A percentile compares a stretch with the other conserved stretches of the same genome.
These are phyloP conservation scores for Pulveroboletus sp. DNA, from an alignment of 768 basidiomycete species.

Conservation along the genomic window DNA sequence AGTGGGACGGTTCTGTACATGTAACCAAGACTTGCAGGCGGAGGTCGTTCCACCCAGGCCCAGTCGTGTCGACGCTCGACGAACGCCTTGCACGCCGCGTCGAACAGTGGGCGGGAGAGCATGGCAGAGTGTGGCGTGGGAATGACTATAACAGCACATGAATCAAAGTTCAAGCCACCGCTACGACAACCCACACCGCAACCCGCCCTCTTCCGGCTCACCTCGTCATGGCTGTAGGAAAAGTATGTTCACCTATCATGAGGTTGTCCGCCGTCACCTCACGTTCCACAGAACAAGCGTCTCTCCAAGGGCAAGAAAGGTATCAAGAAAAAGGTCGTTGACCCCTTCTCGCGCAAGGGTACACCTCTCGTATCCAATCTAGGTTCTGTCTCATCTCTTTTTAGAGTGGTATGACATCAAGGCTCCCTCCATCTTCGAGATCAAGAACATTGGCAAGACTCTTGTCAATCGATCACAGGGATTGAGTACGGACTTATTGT, in stretches of 20 bases:
- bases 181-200: constrained; percentile 38
- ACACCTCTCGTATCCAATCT: constrained; percentile 11
- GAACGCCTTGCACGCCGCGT: constrained; percentile 52
- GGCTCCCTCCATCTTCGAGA: constrained; percentile 96
- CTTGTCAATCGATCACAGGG: constrained; percentile 97
- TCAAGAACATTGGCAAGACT: constrained; percentile 96
- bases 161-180: constrained; percentile 64
- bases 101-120: constrained; percentile 56
- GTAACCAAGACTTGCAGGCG: constrained; percentile 46
- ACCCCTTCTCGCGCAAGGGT: constrained; percentile 99
- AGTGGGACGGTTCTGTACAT: constrained; percentile 39
- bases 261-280: neutral
- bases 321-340: constrained; percentile 99
- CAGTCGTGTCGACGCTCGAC: constrained; percentile 44
- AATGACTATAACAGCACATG: constrained; percentile 36
- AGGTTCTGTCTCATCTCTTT: neutral
- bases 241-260: constrained; percentile 45
- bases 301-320: constrained; percentile 98
- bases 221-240: constrained; percentile 80
- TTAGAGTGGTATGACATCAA: constrained; percentile 99
- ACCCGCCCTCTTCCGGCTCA: constrained; percentile 47
- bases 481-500: constrained; percentile 69
- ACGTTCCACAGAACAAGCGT: constrained; percentile 78
- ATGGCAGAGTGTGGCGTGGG: constrained; percentile 38
- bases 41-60: constrained; percentile 59